Conservation (phyloP, 1,284 basidiomycete genomes). For the Cutaneotrichosporon mucoides region DNA sequence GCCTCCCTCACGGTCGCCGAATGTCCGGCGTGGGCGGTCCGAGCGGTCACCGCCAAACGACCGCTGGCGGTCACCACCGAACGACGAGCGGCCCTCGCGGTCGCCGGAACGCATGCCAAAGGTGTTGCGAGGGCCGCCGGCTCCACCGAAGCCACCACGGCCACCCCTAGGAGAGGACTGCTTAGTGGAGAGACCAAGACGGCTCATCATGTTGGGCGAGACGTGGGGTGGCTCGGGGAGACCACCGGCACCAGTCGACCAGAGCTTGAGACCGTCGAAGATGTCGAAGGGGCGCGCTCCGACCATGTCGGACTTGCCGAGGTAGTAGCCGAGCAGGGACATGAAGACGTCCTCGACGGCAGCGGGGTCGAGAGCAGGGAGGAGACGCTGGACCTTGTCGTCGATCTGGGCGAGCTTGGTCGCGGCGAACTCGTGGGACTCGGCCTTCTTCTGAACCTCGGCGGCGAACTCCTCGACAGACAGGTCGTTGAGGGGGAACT, state of each 20-base stretch:
- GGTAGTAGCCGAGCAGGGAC: conserved; percentile 73
- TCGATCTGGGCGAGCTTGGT: conserved; percentile 36
- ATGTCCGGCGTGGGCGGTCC: too few species aligned
- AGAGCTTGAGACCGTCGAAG: conserved; percentile 61
- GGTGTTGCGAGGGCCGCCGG: conserved; percentile 1
- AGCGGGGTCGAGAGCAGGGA: conserved; percentile 55
- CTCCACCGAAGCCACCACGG: conserved; percentile 1
- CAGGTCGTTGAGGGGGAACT: background rate
- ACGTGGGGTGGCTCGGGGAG: conserved; percentile 56
- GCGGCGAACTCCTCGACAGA: conserved; percentile 54
- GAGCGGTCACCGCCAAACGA: too few species aligned
- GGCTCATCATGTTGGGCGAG: conserved; percentile 53
- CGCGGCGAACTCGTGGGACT: conserved; percentile 8
- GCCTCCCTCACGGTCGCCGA: too few species aligned
- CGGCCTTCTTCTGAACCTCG: conserved; percentile 2
- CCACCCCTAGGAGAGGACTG: background rate
- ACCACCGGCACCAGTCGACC: conserved; percentile 59
- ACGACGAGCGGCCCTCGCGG: background rate
- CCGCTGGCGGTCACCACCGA: background rate
- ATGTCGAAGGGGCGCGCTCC: conserved; percentile 52
- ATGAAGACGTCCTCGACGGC: conserved; percentile 64
- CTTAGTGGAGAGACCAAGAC: conserved; percentile 22
- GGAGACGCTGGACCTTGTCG: conserved; percentile 45
- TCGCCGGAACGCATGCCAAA: conserved; percentile 3
- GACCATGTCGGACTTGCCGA: conserved; percentile 56